Evolutionary conservation across 495 filamentous ascomycete genomes (phyloP).

Genomic region (Aspergillus asperescens): DNA sequence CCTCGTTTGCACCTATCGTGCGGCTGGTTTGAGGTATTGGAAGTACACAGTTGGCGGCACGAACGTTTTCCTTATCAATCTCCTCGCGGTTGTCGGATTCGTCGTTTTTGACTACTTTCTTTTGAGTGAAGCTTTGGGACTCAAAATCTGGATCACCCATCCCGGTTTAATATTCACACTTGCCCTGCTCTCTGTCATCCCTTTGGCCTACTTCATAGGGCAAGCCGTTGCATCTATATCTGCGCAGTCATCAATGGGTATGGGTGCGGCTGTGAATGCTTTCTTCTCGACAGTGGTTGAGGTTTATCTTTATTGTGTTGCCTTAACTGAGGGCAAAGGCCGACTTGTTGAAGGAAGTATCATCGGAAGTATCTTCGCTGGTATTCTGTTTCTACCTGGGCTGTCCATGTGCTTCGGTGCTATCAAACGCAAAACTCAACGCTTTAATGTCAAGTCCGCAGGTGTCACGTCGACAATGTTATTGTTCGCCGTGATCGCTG

Average conservation of each 20-base stretch:
- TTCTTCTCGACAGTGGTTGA: constrained; percentile 99
- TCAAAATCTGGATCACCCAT: constrained; percentile 66
- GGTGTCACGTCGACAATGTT: constrained; percentile 98
- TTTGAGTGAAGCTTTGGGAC: constrained; percentile 59
- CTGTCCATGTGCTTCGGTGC: constrained; percentile 98
- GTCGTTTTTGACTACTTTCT: constrained; percentile 89
- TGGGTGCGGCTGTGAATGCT: constrained; percentile 95
- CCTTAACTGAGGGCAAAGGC: constrained; percentile 86
- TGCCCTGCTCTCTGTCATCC: constrained; percentile 86
- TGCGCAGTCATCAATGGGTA: constrained; percentile 98
- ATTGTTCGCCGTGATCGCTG: constrained; percentile 91
- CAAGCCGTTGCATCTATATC: constrained; percentile 99
- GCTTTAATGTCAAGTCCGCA: constrained; percentile 96
- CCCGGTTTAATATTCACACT: constrained; percentile 81
- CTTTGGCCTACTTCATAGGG: constrained; percentile 98
- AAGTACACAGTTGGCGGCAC: constrained; percentile 98
- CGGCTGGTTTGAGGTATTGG: constrained; percentile 93
- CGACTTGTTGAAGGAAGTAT: constrained; percentile 93
- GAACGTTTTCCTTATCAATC: constrained; percentile 98
- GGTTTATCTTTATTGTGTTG: constrained; percentile 96
- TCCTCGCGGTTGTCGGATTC: constrained; percentile 84
- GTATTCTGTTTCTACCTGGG: constrained; percentile 93
- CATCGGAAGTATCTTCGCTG: constrained; percentile 95
- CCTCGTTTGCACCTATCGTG: constrained; percentile 93
- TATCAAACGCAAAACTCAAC: constrained; percentile 95